Conservation (phyloP, 495 filamentous ascomycete genomes). For the Talaromyces borbonicus region DNA sequence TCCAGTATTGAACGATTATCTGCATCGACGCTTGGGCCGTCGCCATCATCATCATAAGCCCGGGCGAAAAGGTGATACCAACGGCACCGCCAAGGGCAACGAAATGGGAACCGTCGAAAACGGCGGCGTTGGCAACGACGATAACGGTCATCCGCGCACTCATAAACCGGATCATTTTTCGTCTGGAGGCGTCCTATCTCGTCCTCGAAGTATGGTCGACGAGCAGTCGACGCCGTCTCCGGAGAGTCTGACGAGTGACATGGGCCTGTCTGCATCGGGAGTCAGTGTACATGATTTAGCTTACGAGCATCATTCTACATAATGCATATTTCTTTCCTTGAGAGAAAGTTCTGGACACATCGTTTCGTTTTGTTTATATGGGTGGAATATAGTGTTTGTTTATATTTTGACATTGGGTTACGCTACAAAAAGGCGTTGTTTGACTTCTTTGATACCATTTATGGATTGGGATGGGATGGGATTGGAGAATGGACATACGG, state of each 20-base stretch:
- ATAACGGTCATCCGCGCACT: slow-evolving; percentile 1
- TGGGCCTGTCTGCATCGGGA: neutral
- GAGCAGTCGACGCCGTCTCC: slow-evolving; percentile 25
- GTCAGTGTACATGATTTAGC: slow-evolving; percentile 2
- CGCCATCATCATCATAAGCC: slow-evolving; percentile 15
- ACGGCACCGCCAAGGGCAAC: slow-evolving; percentile 1
- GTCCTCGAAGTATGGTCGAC: slow-evolving; percentile 27
- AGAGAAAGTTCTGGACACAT: too few relatives aligned
- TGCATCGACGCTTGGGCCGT: slow-evolving; percentile 22
- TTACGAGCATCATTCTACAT: neutral
- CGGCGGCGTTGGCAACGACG: too few relatives aligned
- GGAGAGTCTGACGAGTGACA: slow-evolving; percentile 7
- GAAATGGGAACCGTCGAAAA: too few relatives aligned
- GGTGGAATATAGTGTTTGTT: too few relatives aligned
- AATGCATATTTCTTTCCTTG: too few relatives aligned
- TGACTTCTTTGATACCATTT: too few relatives aligned
- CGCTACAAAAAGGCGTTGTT: too few relatives aligned
- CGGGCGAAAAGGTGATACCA: neutral
- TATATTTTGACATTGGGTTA: too few relatives aligned
- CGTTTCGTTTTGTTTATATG: too few relatives aligned
- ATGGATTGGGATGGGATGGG: too few relatives aligned
- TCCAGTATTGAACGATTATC: slow-evolving; percentile 39
- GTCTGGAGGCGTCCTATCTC: slow-evolving; percentile 27
- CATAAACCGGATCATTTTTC: slow-evolving; percentile 8
- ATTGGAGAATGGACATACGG: too few relatives aligned